Evolutionary conservation across 169 alveolate species (phyloP), one percentile per base, ranked within the genome.

Genomic region (Perkinsus marinus): DNA sequence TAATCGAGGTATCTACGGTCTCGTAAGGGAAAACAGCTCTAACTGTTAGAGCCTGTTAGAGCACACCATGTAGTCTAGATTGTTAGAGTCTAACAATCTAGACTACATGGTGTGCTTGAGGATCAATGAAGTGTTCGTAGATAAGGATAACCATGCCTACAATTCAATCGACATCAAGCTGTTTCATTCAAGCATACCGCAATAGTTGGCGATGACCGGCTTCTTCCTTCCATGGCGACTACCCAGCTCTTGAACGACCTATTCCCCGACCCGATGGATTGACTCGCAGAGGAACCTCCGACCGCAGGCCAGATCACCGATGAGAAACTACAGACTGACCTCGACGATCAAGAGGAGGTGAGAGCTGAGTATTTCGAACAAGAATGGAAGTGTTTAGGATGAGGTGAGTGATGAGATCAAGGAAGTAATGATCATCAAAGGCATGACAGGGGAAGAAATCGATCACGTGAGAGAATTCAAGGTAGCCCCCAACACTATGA

Each of bases 91-190:
- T n/a, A n/a, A n/a, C n/a, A n/a, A n/a, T n/a, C n/a, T n/a, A n/a
- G n/a, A n/a, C n/a, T n/a, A n/a, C n/a, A n/a, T n/a, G n/a, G 92
- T 95, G 0, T 90, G 97, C 43, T 96, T 96, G 39, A 94, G 95
- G 91, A 92, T 97, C 69, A 97, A 97, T 93, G 94, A 94, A 39
- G 94, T 97, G 2, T 93, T 96, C 39, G 94, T 94, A 39, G 99
- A 97, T 92, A 95, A 94, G 43, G 93, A 94, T 36, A 94, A 94
- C 47, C 92, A 97, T 26, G 99, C 99, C 2, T 93, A 93, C 90
- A 94, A 95, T 92, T 96, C 97, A 91, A 95, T 97, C n/a, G 94
- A 98, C 89, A 97, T n/a, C n/a, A n/a, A n/a, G n/a, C n/a, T n/a
- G n/a, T n/a, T n/a, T n/a, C n/a, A n/a, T n/a, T 98, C 38, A 94